phyloP scores from a whole-genome alignment of 345 rosid species.

The Dipteronia sinensis region DNA sequence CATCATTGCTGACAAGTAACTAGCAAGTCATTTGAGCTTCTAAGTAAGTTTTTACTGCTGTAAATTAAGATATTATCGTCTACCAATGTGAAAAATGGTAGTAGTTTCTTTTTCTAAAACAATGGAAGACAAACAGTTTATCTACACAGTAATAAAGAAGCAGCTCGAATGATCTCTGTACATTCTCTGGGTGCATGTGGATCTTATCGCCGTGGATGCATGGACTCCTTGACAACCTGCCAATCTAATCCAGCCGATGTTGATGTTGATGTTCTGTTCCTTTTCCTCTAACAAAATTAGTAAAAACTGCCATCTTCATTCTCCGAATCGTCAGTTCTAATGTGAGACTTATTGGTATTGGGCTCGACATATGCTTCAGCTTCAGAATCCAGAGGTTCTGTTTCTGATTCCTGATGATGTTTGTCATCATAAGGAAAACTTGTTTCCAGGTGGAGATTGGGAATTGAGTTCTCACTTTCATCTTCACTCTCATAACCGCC shows the following conservation, averaged over 20 bases:
- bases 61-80: background rate
- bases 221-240: background rate
- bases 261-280: background rate
- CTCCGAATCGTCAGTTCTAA: background rate
- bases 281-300: background rate
- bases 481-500: conserved; percentile 34
- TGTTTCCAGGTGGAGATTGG: conserved; percentile 23
- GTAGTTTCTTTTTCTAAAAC: background rate
- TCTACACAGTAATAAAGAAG: background rate
- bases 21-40: background rate
- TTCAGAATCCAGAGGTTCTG: conserved; percentile 20
- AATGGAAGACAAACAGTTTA: background rate
- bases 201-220: background rate
- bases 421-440: conserved; percentile 18
- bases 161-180: background rate
- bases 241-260: background rate
- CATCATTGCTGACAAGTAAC: background rate
- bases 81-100: background rate
- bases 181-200: background rate
- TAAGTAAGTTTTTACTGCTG: background rate
- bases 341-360: background rate
- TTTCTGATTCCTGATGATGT: conserved; percentile 18
- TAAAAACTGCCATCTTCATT: conserved; percentile 1
- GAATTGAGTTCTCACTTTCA: conserved; percentile 24
- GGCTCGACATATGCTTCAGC: conserved; percentile 11